These are phyloP conservation scores for Trichoderma harzianum DNA, from an alignment of 2,329 filamentous ascomycete genomes.

Conservation along the genomic window DNA sequence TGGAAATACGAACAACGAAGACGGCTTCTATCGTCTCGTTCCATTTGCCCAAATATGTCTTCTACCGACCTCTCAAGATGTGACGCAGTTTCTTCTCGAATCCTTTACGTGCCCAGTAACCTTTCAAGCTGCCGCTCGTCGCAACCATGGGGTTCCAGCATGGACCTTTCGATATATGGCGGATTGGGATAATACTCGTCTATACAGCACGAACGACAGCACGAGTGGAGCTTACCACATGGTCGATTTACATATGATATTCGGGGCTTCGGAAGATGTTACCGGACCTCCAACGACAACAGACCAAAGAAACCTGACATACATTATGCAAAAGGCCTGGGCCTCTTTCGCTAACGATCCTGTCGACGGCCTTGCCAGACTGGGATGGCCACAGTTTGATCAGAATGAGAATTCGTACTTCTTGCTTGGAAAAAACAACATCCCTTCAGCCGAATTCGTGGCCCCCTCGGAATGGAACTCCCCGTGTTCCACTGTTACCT, in stretches of 20 bases:
- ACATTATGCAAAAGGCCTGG: not conserved
- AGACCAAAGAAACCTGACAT: not conserved
- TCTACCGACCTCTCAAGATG: not conserved
- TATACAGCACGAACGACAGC: not conserved
- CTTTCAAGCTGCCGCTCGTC: not conserved
- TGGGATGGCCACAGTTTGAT: not conserved
- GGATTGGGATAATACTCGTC: not conserved
- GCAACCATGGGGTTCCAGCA: not conserved
- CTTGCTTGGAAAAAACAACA: not conserved
- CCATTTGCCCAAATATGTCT: not conserved
- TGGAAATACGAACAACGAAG: not conserved
- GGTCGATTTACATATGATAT: not conserved
- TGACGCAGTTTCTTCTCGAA: not conserved
- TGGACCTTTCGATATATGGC: not conserved
- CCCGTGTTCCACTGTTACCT: not conserved
- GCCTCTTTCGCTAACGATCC: not conserved
- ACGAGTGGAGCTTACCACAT: not conserved
- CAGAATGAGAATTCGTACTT: not conserved
- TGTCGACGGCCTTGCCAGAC: not conserved
- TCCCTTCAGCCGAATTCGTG: not conserved
- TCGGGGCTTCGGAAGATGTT: not conserved
- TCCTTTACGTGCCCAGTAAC: not conserved
- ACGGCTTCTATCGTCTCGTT: not conserved
- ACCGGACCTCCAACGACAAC: not conserved
- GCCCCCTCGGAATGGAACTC: not conserved